phyloP scores from a whole-genome alignment of 2,329 filamentous ascomycete genomes.

The Diaporthe vexans region DNA sequence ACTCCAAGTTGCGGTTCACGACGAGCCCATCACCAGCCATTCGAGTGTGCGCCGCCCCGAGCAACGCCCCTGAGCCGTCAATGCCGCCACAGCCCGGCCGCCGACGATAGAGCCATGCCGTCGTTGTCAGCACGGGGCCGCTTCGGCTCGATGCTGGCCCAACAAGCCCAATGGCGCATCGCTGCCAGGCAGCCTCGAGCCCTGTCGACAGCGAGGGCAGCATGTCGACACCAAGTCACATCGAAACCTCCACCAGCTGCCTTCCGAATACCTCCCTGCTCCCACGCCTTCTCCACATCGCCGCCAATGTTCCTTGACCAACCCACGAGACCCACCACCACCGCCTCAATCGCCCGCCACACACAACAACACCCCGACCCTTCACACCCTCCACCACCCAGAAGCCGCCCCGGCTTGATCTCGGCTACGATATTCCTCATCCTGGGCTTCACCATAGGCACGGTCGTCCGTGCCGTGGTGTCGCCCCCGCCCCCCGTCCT shows the following conservation, averaged over 20 bases:
- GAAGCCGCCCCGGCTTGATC: conserved; percentile 46
- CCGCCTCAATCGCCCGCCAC: not conserved
- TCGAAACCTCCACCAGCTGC: not conserved
- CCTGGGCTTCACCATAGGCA: conserved; percentile 57
- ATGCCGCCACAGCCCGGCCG: not conserved
- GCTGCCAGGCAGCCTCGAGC: not conserved
- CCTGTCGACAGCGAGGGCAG: not conserved
- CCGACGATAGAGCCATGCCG: conserved; percentile 26
- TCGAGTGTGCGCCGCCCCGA: not conserved
- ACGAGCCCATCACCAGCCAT: not conserved
- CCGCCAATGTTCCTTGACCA: not conserved
- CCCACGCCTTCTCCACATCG: conserved; percentile 23
- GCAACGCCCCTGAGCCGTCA: not conserved
- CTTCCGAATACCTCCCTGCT: not conserved
- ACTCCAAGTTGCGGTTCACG: not conserved
- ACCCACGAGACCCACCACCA: not conserved
- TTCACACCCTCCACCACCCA: conserved; percentile 36
- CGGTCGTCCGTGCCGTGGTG: conserved; percentile 55
- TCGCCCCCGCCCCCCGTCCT: conserved; percentile 58
- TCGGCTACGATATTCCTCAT: conserved; percentile 55
- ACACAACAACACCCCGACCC: not conserved
- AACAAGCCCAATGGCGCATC: conserved; percentile 28
- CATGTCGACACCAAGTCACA: not conserved
- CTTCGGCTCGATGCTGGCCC: conserved; percentile 19
- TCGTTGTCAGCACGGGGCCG: not conserved